Conservation (phyloP, 2,329 filamentous ascomycete species). For the Raffaelea albimanens region DNA sequence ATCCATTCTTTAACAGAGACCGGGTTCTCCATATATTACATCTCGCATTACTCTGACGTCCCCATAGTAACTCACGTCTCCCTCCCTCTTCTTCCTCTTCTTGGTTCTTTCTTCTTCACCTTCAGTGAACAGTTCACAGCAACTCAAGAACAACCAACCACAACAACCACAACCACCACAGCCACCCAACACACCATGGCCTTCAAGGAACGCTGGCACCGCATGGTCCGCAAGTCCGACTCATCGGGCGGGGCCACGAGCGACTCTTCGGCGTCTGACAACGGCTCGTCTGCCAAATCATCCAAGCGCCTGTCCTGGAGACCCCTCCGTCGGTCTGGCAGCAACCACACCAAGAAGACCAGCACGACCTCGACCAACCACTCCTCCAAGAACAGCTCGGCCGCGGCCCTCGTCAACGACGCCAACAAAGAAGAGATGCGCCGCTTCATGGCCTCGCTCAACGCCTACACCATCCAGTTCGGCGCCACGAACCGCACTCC, state of each 20-base stretch:
- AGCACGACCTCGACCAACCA: not conserved
- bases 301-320: not conserved
- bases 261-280: not conserved
- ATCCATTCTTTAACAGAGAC: no score
- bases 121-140: no score
- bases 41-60: no score
- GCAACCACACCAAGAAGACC: no score
- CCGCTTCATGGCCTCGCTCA: constrained; percentile 36
- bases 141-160: no score
- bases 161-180: not conserved
- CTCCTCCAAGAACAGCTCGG: not conserved
- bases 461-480: constrained; percentile 36
- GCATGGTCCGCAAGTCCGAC: constrained; percentile 9
- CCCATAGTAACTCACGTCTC: no score
- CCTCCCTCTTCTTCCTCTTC: no score
- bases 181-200: constrained; percentile 8
- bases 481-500: constrained; percentile 18
- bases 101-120: no score
- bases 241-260: constrained; percentile 1
- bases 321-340: not conserved
- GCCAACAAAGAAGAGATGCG: constrained; percentile 18
- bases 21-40: no score
- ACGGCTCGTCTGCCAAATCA: not conserved
- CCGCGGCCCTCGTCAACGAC: constrained; percentile 1
- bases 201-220: constrained; percentile 12